Evolutionary conservation across 2,329 filamentous ascomycete genomes (phyloP), one percentile per base, ranked within the genome.

Genomic region (Monosporascus ibericus): DNA sequence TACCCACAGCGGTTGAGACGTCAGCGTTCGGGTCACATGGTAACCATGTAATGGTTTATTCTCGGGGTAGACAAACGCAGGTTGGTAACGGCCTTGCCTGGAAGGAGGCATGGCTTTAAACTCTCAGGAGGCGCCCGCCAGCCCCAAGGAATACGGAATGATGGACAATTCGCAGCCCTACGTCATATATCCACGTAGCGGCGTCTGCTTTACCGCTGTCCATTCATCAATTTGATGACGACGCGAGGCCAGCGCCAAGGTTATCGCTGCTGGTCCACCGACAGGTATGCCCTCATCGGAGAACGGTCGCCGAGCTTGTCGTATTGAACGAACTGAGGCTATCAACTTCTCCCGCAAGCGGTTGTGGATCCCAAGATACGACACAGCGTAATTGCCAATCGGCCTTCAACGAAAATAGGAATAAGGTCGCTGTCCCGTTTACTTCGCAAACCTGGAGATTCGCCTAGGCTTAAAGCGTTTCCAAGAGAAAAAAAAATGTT

Each of bases 1-100:
- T 88, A 59, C 38, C 34, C 57, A 54, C 56, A 60, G 46, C 53
- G 55, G 49, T 39, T n/a, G 24, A 51, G 36, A 55, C 42, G 63
- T 68, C 47, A 68, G 65, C 56, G 47, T 49, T 54, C 54, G 44
- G 8, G 55, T 51, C 48, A 58, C 53, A 46, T 52, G 36, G 52
- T n/a, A 46, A 18, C 34, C 30, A 44, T 17, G 24, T 18, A 42
- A n/a, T 37, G 7, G 38, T 48, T 48, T 38, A 47, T 40, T 14
- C 9, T 9, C 37, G 44, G 49, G 58, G 49, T 55, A 58, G 55
- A 68, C 65, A 56, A 65, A 68, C 65, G 62, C 59, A 52, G 63
- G 57, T 50, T 66, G 64, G 49, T 61, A 61, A 50, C 63, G 63
- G 48, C 55, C 55, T 48, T 63, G 63, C 53, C 60, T 59, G 25